A percentile compares a stretch with the other conserved stretches of the same genome.
These are phyloP conservation scores for Coprinopsis sp. DNA, from an alignment of 768 basidiomycete genomes.

Conservation along the genomic window DNA sequence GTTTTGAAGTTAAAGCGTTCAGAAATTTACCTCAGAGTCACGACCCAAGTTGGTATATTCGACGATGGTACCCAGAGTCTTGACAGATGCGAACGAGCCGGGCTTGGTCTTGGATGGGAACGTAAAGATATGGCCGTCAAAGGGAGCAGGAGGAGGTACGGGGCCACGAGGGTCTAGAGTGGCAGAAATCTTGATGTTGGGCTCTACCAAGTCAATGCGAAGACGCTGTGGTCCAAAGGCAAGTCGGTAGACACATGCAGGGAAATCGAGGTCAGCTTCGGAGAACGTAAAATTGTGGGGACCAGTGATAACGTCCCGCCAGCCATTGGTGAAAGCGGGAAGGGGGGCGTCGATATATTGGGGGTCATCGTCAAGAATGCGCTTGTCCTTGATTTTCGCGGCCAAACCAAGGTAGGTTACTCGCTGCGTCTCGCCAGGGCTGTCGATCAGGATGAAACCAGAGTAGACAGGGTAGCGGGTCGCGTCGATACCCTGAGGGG, in stretches of 20 bases:
- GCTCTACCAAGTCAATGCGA: conserved; percentile 43
- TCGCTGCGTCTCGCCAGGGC: conserved; percentile 29
- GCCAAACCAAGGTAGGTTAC: conserved; percentile 41
- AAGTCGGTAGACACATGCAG: conserved; percentile 25
- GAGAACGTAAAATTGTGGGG: conserved; percentile 43
- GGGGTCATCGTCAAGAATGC: conserved; percentile 46
- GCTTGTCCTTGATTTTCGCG: conserved; percentile 38
- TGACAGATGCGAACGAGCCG: conserved; percentile 32
- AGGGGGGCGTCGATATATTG: conserved; percentile 37
- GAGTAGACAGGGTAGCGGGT: conserved; percentile 51
- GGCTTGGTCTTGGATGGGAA: conserved; percentile 26
- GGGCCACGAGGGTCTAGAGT: conserved; percentile 35
- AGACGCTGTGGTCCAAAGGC: conserved; percentile 47
- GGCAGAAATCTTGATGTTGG: conserved; percentile 37
- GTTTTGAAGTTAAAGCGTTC: neutral
- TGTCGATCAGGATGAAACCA: conserved; percentile 45
- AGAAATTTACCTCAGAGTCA: conserved; percentile 40
- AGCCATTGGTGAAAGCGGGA: conserved; percentile 37
- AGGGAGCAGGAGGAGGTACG: conserved; percentile 14
- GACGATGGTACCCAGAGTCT: conserved; percentile 44
- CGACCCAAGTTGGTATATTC: conserved; percentile 45
- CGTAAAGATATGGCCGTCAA: conserved; percentile 28
- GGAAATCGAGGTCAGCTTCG: conserved; percentile 32
- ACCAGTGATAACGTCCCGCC: conserved; percentile 33
- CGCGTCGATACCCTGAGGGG: conserved; percentile 38